Evolutionary conservation across 192 early-diverging fungal species (phyloP).

Genomic region (Chytriomyces sp.): DNA sequence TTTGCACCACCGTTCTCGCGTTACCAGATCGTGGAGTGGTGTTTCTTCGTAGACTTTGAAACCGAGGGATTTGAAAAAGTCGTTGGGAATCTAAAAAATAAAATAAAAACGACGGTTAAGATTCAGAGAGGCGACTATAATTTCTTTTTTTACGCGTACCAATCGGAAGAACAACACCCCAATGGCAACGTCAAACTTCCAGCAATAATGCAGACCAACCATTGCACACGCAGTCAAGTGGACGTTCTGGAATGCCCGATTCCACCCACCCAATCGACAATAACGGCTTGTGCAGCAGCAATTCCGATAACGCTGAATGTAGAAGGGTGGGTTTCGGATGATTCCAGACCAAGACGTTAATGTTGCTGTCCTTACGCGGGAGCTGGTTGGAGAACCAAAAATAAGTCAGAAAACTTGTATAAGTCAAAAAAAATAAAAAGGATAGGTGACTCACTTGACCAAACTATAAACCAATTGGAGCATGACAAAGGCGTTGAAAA

Average conservation of each 20-base stretch:
- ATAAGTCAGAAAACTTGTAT: constrained; percentile 4
- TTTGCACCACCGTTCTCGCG: background rate
- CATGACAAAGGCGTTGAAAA: constrained; percentile 93
- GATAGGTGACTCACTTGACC: constrained; percentile 74
- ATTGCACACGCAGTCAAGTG: constrained; percentile 69
- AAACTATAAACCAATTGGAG: constrained; percentile 89
- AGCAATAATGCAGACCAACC: constrained; percentile 79
- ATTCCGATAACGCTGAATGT: constrained; percentile 37
- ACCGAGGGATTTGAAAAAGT: background rate
- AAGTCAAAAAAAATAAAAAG: background rate
- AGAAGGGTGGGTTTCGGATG: constrained; percentile 41
- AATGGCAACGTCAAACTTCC: constrained; percentile 81
- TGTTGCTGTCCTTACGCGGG: constrained; percentile 31
- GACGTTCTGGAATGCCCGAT: constrained; percentile 33
- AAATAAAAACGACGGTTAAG: background rate
- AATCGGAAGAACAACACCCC: constrained; percentile 86
- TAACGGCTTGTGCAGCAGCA: constrained; percentile 39
- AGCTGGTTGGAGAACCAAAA: constrained; percentile 19
- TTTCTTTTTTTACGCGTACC: constrained; percentile 37
- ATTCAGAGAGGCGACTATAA: background rate
- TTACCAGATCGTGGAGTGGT: background rate
- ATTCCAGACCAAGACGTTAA: constrained; percentile 45
- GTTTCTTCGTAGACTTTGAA: constrained; percentile 5
- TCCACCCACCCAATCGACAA: constrained; percentile 48
- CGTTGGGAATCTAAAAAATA: background rate